phyloP scores from a whole-genome alignment of 2,329 filamentous ascomycete genomes.

The Phialophora macrospora region DNA sequence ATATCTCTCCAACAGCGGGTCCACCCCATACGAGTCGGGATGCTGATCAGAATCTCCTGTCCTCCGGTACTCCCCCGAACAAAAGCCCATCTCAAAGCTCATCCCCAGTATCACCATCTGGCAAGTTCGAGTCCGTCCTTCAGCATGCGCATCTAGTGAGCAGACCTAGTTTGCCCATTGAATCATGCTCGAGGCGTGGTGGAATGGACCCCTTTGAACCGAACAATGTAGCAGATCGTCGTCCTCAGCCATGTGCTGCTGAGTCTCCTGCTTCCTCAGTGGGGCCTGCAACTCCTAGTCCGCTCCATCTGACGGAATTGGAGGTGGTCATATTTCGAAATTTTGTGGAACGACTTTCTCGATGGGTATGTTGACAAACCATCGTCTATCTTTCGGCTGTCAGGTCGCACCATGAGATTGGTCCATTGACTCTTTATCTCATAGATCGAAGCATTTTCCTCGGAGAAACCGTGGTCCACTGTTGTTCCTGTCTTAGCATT shows the following conservation, averaged over 20 bases:
- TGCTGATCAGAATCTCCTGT: neutral
- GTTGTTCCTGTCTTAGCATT: constrained; percentile 11
- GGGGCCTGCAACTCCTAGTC: neutral
- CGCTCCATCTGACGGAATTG: constrained; percentile 8
- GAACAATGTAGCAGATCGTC: neutral
- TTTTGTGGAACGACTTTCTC: constrained; percentile 9
- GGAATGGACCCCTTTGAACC: neutral
- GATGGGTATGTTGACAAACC: neutral
- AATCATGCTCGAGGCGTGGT: neutral
- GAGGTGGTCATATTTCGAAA: constrained; percentile 12
- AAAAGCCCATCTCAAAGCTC: neutral
- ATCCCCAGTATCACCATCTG: neutral
- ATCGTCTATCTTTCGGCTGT: neutral
- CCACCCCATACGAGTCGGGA: neutral
- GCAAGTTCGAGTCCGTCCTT: neutral
- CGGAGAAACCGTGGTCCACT: constrained; percentile 12
- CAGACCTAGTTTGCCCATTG: neutral
- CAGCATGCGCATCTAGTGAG: neutral
- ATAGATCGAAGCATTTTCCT: constrained; percentile 18
- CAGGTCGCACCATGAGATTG: neutral
- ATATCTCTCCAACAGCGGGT: neutral
- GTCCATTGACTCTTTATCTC: neutral
- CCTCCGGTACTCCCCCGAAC: neutral
- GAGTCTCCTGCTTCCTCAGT: neutral
- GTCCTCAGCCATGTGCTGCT: neutral